Conservation (phyloP, 1,284 basidiomycete species). For the Ceratobasidium sp. region DNA sequence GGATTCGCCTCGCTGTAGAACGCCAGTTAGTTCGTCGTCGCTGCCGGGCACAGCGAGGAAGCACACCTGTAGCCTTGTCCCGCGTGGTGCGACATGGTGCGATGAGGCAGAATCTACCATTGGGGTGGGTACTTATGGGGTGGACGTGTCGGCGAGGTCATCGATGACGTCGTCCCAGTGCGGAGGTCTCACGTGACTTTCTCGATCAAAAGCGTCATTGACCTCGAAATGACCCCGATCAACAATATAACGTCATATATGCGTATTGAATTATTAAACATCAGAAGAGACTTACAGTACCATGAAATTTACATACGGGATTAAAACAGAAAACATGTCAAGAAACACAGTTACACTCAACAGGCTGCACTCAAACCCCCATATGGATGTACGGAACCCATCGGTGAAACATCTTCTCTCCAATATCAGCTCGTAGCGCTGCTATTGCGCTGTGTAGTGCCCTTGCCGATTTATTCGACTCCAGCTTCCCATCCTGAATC, state of each 20-base stretch:
- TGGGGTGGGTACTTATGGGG: background rate
- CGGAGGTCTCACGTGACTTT: background rate
- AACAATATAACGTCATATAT: background rate
- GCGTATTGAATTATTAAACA: background rate
- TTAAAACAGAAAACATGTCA: too few relatives aligned
- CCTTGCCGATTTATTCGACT: background rate
- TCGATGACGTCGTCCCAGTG: slow-evolving; percentile 29
- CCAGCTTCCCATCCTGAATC: background rate
- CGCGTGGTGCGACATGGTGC: slow-evolving; percentile 21
- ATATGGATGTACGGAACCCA: slow-evolving; percentile 2
- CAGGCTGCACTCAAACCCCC: background rate
- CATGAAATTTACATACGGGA: background rate
- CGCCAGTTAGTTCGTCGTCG: background rate
- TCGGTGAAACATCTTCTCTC: background rate
- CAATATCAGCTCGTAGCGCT: background rate
- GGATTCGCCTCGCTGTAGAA: slow-evolving; percentile 49
- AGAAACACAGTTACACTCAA: too few relatives aligned
- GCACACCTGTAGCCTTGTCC: slow-evolving; percentile 41
- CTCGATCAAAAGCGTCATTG: slow-evolving; percentile 25
- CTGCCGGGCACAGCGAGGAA: too few relatives aligned
- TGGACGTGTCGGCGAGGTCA: background rate
- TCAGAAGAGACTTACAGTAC: background rate
- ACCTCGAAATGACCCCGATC: slow-evolving; percentile 12
- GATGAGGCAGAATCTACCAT: background rate
- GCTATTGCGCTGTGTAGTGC: background rate